Percentiles rank a stretch among this genome's conserved stretches.
phyloP scores from a whole-genome alignment of 331 rosid genomes.

The Rhamnella rubrinervis region DNA sequence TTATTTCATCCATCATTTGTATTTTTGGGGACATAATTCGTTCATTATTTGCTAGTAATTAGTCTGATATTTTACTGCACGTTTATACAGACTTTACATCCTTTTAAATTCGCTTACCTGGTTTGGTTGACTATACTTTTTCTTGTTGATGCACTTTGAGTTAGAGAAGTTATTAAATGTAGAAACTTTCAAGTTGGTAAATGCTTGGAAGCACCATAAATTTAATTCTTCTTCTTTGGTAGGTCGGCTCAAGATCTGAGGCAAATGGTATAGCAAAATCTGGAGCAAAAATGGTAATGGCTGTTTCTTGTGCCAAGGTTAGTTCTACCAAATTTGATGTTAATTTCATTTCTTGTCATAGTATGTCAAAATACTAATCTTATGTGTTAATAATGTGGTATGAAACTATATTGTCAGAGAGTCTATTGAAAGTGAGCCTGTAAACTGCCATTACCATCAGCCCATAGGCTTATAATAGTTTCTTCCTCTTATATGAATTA shows the following conservation, averaged over 20 bases:
- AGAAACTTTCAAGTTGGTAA: too few species aligned
- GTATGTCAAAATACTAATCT: not conserved
- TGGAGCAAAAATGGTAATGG: conserved; percentile 98
- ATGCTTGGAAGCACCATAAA: conserved; percentile 10
- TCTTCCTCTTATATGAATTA: not conserved
- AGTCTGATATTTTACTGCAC: too few species aligned
- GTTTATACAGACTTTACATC: too few species aligned
- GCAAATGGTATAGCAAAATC: conserved; percentile 94
- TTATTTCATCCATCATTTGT: too few species aligned
- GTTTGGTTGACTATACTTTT: too few species aligned
- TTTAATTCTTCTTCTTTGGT: conserved; percentile 1
- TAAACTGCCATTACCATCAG: not conserved
- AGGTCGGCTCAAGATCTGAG: conserved; percentile 97
- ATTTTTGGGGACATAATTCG: too few species aligned
- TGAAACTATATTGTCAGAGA: too few species aligned
- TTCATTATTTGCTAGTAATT: too few species aligned
- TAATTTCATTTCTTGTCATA: not conserved
- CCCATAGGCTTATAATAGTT: not conserved
- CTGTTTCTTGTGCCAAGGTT: conserved; percentile 98
- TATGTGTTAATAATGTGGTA: not conserved
- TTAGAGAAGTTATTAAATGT: too few species aligned
- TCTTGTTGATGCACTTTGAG: too few species aligned
- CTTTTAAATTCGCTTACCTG: too few species aligned
- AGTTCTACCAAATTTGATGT: conserved; percentile 17
- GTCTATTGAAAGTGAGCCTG: too few species aligned